Conservation (phyloP, 2,329 filamentous ascomycete genomes). For the Teratosphaeria zuluensis region DNA sequence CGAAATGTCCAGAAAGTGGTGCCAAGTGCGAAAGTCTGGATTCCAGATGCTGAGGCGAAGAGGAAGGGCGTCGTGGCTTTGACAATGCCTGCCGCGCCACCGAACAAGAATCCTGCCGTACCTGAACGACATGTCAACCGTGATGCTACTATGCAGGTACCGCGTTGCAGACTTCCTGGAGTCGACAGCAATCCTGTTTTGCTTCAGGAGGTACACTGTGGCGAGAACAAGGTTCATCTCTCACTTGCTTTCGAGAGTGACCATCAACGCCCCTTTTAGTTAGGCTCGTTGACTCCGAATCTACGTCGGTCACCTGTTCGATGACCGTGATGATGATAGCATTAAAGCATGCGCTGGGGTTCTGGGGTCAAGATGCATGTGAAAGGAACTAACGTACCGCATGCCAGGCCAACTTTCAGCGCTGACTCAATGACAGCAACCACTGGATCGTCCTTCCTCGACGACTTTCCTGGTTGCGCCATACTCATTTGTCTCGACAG, state of each 20-base stretch:
- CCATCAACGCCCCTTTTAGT: neutral
- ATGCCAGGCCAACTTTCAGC: conserved; percentile 24
- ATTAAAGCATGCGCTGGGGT: too few species aligned
- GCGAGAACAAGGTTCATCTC: neutral
- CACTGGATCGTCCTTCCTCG: conserved; percentile 10
- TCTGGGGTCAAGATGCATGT: neutral
- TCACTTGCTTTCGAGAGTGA: neutral
- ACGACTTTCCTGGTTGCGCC: neutral
- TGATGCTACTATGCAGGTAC: neutral
- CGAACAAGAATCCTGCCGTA: conserved; percentile 54
- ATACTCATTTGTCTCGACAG: neutral
- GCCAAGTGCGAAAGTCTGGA: conserved; percentile 75
- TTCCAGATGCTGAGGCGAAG: conserved; percentile 61
- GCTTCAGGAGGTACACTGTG: neutral
- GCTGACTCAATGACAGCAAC: conserved; percentile 19
- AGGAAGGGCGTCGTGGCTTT: conserved; percentile 57
- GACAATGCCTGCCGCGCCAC: conserved; percentile 41
- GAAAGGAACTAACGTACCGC: conserved; percentile 17
- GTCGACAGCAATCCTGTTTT: neutral
- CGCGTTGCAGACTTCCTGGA: neutral
- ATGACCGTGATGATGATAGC: neutral
- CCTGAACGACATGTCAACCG: conserved; percentile 29
- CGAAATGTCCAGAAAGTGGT: conserved; percentile 62
- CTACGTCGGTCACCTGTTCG: too few species aligned
- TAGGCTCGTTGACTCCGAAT: too few species aligned